Conservation (phyloP, 2,329 filamentous ascomycete genomes). For the Neonectria neomacrospora region DNA sequence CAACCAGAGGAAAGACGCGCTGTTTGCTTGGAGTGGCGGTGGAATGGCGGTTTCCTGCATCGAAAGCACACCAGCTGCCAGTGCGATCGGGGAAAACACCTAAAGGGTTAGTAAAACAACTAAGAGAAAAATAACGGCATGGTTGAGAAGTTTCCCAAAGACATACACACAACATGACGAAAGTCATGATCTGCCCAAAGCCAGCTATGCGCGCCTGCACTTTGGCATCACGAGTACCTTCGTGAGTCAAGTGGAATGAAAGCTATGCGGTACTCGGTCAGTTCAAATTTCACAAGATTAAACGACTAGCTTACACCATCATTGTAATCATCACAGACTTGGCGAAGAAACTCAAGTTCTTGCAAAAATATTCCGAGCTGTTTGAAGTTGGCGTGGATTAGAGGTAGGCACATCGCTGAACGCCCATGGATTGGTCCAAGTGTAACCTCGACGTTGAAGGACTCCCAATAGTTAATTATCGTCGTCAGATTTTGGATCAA, state of each 20-base stretch:
- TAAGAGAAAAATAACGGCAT: background rate
- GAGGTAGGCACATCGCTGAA: background rate
- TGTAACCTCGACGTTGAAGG: background rate
- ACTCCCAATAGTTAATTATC: background rate
- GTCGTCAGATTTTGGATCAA: background rate
- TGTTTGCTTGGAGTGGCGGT: background rate
- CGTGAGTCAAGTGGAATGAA: background rate
- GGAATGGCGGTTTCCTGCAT: conserved; percentile 31
- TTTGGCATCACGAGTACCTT: background rate
- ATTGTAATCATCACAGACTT: background rate
- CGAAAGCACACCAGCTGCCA: conserved; percentile 22
- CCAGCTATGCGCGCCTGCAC: background rate
- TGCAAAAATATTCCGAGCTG: background rate
- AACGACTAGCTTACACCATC: background rate
- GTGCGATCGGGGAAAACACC: background rate
- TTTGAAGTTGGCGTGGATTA: background rate
- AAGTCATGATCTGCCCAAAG: background rate
- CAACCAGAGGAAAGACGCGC: background rate
- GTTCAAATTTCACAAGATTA: no score
- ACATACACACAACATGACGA: background rate
- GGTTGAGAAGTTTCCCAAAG: background rate
- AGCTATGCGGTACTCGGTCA: background rate
- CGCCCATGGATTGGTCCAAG: background rate
- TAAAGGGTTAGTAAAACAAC: background rate
- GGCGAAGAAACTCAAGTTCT: background rate